Percentiles rank a stretch among this genome's conserved stretches.
Conservation (phyloP, 306 rosid genomes). For the Cucurbita moschata region DNA sequence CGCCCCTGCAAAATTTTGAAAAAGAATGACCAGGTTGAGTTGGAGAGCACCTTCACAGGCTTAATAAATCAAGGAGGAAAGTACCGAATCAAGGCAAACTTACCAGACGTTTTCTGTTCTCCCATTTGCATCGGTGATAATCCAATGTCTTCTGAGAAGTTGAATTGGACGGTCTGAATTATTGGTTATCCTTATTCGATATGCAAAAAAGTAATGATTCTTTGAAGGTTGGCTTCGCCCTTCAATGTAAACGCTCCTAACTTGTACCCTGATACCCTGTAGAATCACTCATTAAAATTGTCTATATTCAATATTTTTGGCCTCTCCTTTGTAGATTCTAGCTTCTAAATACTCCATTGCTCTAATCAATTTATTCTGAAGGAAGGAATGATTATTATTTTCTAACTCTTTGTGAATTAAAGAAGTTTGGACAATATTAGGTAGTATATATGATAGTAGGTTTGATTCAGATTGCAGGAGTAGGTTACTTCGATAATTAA, state of each 20-base stretch:
- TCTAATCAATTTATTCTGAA: not conserved
- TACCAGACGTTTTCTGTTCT: constrained; percentile 74
- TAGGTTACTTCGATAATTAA: not conserved
- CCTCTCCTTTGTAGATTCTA: not conserved
- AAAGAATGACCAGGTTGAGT: not conserved
- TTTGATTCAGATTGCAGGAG: not conserved
- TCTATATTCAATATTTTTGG: not conserved
- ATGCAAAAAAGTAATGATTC: constrained; percentile 80
- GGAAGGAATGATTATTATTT: not conserved
- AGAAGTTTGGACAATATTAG: not conserved
- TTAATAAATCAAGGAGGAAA: constrained; percentile 5
- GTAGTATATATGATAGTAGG: not conserved
- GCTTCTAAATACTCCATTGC: not conserved
- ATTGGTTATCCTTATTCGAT: constrained; percentile 78
- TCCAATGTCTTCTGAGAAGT: constrained; percentile 96
- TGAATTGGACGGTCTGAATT: constrained; percentile 69
- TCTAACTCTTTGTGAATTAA: not conserved
- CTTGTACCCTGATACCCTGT: constrained; percentile 91
- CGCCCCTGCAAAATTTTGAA: constrained; percentile 42
- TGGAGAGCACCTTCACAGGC: not conserved
- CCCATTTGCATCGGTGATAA: constrained; percentile 80
- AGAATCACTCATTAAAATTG: not conserved
- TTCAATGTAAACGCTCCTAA: constrained; percentile 86
- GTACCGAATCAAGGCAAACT: constrained; percentile 15
- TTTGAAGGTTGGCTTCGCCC: constrained; percentile 83